phyloP scores from a whole-genome alignment of 2,329 filamentous ascomycete species.

The Cladophialophora psammophila region DNA sequence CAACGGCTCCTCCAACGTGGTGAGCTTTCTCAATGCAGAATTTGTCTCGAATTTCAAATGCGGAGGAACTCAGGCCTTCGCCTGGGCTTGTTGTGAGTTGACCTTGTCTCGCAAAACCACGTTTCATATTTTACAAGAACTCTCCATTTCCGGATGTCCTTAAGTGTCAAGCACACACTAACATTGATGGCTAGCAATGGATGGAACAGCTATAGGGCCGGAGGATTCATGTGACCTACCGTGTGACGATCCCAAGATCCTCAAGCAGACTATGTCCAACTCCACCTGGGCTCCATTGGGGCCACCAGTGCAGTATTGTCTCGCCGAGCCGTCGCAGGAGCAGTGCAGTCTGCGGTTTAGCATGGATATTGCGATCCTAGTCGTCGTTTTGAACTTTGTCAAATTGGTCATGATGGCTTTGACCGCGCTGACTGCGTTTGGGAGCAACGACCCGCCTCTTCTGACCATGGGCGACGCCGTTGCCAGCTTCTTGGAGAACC shows the following conservation, averaged over 20 bases:
- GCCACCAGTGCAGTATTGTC: not conserved
- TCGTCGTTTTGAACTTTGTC: constrained; percentile 10
- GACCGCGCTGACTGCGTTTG: not conserved
- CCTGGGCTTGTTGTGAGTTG: constrained; percentile 7
- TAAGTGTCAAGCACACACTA: not conserved
- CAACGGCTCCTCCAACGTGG: not conserved
- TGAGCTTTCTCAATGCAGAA: not conserved
- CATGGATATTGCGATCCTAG: constrained; percentile 6
- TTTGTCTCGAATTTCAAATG: constrained; percentile 9
- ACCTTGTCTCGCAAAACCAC: not conserved
- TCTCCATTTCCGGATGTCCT: not conserved
- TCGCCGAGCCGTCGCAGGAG: constrained; percentile 6
- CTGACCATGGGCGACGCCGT: constrained; percentile 12
- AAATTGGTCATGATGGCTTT: not conserved
- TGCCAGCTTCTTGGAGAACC: constrained; percentile 2
- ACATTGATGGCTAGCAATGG: not conserved
- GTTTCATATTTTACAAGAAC: not conserved
- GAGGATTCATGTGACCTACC: not conserved
- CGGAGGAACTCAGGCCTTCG: constrained; percentile 8
- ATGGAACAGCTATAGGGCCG: not conserved
- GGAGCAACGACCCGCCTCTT: not conserved
- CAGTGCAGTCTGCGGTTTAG: constrained; percentile 12
- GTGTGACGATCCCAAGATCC: constrained; percentile 3
- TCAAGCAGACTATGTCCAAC: constrained; percentile 3
- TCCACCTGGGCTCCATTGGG: constrained; percentile 4